Conservation (phyloP, 2,329 filamentous ascomycete species). For the Zymoseptoria crescenta region DNA sequence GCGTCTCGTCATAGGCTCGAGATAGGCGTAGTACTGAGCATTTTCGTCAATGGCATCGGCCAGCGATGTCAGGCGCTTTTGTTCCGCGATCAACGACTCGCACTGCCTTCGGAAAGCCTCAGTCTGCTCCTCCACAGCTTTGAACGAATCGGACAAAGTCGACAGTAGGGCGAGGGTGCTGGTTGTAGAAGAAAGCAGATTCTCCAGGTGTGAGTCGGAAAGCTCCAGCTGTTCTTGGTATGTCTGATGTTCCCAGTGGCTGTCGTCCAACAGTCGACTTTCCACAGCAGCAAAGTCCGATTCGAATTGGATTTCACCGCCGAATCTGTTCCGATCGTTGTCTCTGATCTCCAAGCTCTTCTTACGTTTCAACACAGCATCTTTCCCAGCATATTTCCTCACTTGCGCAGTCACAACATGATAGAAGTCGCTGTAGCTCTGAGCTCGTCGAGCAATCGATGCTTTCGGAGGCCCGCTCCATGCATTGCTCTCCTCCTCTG, state of each 20-base stretch:
- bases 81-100: slow-evolving; percentile 75
- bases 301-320: slow-evolving; percentile 47
- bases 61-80: slow-evolving; percentile 67
- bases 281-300: slow-evolving; percentile 54
- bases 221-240: slow-evolving; percentile 76
- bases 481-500: slow-evolving; percentile 49
- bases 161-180: slow-evolving; percentile 68
- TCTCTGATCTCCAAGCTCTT: slow-evolving; percentile 21
- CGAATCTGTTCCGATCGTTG: slow-evolving; percentile 22
- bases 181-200: slow-evolving; percentile 68
- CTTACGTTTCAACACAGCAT: slow-evolving; percentile 37
- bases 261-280: slow-evolving; percentile 66
- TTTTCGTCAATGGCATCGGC: slow-evolving; percentile 82
- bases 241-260: slow-evolving; percentile 77
- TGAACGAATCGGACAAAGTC: slow-evolving; percentile 76
- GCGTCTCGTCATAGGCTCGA: slow-evolving; percentile 81
- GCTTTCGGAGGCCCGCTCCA: slow-evolving; percentile 55
- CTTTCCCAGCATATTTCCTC: slow-evolving; percentile 42
- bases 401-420: slow-evolving; percentile 52
- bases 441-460: slow-evolving; percentile 56
- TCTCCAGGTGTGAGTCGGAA: slow-evolving; percentile 74
- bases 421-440: slow-evolving; percentile 74
- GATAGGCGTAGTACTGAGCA: slow-evolving; percentile 86
- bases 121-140: slow-evolving; percentile 79
- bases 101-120: slow-evolving; percentile 90